A percentile compares a stretch with the other conserved stretches of the same genome.
Conservation (phyloP, 1,139 yeast genomes). For the Debaryomyces subglobosus region DNA sequence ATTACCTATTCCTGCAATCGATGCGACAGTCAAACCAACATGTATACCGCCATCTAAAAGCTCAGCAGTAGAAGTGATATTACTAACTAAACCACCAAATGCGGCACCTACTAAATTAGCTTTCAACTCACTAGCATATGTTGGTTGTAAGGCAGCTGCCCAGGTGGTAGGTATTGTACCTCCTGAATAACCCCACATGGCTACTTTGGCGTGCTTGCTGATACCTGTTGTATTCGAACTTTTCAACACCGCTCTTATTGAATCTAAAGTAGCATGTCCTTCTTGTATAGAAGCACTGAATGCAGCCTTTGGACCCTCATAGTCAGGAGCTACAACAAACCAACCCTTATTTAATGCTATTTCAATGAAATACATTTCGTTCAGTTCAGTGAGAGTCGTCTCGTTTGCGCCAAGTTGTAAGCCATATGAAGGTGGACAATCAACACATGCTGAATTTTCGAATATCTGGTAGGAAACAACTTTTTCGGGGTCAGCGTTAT, state of each 20-base stretch:
- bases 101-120: constrained; percentile 30
- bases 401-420: constrained; percentile 23
- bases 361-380: constrained; percentile 31
- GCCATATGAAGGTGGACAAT: constrained; percentile 40
- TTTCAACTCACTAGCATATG: constrained; percentile 35
- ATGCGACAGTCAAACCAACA: constrained; percentile 31
- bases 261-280: constrained; percentile 35
- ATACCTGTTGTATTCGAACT: constrained; percentile 32
- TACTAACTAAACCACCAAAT: constrained; percentile 34
- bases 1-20: constrained; percentile 28
- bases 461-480: constrained; percentile 38
- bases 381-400: constrained; percentile 18
- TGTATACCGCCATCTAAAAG: constrained; percentile 25
- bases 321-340: constrained; percentile 38
- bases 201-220: constrained; percentile 27
- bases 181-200: constrained; percentile 45
- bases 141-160: constrained; percentile 38
- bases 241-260: constrained; percentile 32
- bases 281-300: constrained; percentile 36
- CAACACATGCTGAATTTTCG: constrained; percentile 30
- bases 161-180: constrained; percentile 43
- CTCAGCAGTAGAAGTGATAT: constrained; percentile 24
- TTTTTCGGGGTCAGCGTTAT: constrained; percentile 30
- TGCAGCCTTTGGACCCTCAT: constrained; percentile 32
- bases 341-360: constrained; percentile 33